These are phyloP conservation scores for Leccinum arenicola DNA, from an alignment of 768 basidiomycete species.

Conservation along the genomic window DNA sequence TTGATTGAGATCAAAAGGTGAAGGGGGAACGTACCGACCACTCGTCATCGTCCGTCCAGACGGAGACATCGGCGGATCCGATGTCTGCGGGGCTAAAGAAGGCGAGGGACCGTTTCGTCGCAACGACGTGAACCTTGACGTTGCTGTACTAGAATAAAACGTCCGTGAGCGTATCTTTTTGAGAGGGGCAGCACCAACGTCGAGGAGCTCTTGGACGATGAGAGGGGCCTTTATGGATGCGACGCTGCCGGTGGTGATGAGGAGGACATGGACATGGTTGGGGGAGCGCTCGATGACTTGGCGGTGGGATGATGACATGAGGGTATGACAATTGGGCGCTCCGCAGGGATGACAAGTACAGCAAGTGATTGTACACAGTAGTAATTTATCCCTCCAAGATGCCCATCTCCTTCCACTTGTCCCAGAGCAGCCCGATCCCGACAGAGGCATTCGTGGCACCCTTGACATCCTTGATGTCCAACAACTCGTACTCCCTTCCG, in stretches of 20 bases:
- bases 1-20: background rate
- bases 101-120: conserved; percentile 72
- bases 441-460: conserved; percentile 59
- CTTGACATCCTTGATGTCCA: conserved; percentile 86
- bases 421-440: conserved; percentile 81
- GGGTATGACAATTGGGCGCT: conserved; percentile 10
- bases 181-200: conserved; percentile 32
- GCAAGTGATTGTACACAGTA: background rate
- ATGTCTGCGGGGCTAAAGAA: conserved; percentile 63
- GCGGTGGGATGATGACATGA: background rate
- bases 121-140: conserved; percentile 79
- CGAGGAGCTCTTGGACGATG: conserved; percentile 74
- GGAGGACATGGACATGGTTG: conserved; percentile 56
- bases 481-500: conserved; percentile 87
- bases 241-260: conserved; percentile 93
- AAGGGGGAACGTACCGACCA: background rate
- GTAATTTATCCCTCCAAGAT: conserved; percentile 45
- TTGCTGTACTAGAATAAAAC: conserved; percentile 54
- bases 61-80: background rate
- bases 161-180: background rate
- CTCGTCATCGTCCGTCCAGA: background rate
- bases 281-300: conserved; percentile 27
- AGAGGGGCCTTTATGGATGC: conserved; percentile 92
- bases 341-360: conserved; percentile 5
- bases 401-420: conserved; percentile 89